A percentile compares a stretch with the other conserved stretches of the same genome.
Evolutionary conservation across 2,329 filamentous ascomycete genomes (phyloP).

Genomic region (Aspergillus neotritici): DNA sequence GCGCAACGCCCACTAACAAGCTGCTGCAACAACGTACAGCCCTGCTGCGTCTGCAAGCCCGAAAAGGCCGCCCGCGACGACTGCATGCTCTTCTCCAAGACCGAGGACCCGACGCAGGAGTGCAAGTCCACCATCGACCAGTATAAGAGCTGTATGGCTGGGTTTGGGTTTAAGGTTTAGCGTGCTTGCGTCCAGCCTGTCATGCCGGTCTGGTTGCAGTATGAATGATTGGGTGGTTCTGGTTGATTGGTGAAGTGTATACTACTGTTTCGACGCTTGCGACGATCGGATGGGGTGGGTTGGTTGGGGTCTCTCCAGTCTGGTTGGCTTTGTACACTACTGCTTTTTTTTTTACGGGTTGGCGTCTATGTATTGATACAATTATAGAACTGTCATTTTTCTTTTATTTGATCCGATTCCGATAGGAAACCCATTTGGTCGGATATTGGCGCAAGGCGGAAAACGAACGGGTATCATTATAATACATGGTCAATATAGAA

Average conservation of each 20-base stretch:
- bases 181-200: constrained; percentile 10
- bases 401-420: too few species aligned
- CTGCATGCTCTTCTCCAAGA: constrained; percentile 95
- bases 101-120: constrained; percentile 70
- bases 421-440: too few species aligned
- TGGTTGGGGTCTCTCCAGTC: too few species aligned
- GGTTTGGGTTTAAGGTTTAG: constrained; percentile 73
- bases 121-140: constrained; percentile 77
- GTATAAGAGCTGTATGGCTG: constrained; percentile 88
- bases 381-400: too few species aligned
- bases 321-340: constrained; percentile 2
- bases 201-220: constrained; percentile 5
- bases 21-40: constrained; percentile 58
- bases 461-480: constrained; percentile 25
- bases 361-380: too few species aligned
- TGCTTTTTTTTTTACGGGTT: neutral
- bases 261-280: too few species aligned
- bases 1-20: constrained; percentile 2
- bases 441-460: neutral
- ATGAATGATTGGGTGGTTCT: neutral
- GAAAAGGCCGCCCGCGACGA: constrained; percentile 91
- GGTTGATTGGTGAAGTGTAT: neutral
- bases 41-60: constrained; percentile 95
- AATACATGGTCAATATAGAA: constrained; percentile 5
- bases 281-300: too few species aligned